Evolutionary conservation across 257 asterid genomes (phyloP), one percentile per base, ranked within the genome.

Genomic region (Forsythia viridissima): DNA sequence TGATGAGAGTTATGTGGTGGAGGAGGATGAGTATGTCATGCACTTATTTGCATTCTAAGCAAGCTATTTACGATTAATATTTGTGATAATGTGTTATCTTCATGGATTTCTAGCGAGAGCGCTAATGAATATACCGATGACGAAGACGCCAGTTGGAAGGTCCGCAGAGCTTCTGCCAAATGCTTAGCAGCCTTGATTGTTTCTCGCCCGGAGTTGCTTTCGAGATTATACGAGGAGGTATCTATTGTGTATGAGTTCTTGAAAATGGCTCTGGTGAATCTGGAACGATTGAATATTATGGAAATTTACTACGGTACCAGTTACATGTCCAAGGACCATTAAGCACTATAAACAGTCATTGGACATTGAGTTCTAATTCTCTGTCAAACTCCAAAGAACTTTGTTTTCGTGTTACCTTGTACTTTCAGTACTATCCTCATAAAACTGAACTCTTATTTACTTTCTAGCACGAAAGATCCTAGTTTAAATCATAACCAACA

Each of bases 111-210:
- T 72, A 96, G 99, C 75, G 98, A 96, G 92, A 96, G 98, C 82
- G 98, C 97, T 77, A 82, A 93, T 81, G 98, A 96, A 78, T 96
- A 96, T 89, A 96, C 99, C 2, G 98, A 96, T 75, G 98, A 96
- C 81, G 99, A 96, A 90, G 99, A 96, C 85, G 91, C 88, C 44
- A 96, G 98, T 88, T 96, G 99, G 99, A 96, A 96, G 89, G 99
- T 96, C 76, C 89, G 99, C 70, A 87, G 98, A 85, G 99, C 99
- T 82, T 89, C 99, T 87, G 98, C 98, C 74, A 96, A 96, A 88
- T 93, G 99, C 87, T 88, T 96, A 81, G 91, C 97, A 37, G 97
- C 95, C 24, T 81, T 93, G 80, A 90, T 93, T 86, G 98, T 93
- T 83, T 92, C 99, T 80, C 96, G 99, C 63, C 97, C 98, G 72